A percentile compares a stretch with the other conserved stretches of the same genome.
Evolutionary conservation across 257 asterid genomes (phyloP).

Genomic region (Solanum pimpinellifolium): DNA sequence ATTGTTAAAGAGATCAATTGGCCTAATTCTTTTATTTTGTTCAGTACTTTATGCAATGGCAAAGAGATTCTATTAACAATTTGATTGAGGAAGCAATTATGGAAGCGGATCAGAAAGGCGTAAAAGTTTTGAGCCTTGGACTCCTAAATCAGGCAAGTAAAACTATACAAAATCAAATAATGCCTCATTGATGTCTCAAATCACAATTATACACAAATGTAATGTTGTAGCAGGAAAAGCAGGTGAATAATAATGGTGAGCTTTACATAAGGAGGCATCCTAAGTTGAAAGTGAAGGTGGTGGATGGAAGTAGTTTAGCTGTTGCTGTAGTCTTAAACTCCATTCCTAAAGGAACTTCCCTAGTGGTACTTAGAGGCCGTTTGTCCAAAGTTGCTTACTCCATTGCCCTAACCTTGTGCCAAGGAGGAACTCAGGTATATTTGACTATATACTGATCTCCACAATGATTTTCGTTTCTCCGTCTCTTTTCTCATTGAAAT

Average conservation of each 20-base stretch:
- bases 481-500: neutral
- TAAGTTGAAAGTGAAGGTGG: conserved; percentile 12
- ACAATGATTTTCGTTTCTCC: neutral
- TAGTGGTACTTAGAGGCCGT: conserved; percentile 9
- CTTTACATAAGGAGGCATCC: conserved; percentile 17
- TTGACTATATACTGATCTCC: neutral
- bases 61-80: conserved; percentile 12
- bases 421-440: conserved; percentile 17
- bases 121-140: conserved; percentile 19
- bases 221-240: conserved; percentile 7
- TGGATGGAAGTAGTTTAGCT: conserved; percentile 33
- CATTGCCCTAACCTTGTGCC: conserved; percentile 8
- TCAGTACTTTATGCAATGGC: conserved; percentile 14
- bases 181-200: neutral
- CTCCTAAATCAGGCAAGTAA: conserved; percentile 17
- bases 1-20: neutral
- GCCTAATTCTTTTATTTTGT: neutral
- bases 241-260: conserved; percentile 17
- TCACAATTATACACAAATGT: neutral
- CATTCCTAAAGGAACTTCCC: conserved; percentile 24
- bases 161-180: neutral
- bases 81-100: conserved; percentile 5
- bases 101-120: conserved; percentile 21
- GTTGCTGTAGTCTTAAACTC: conserved; percentile 20
- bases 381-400: conserved; percentile 17